Evolutionary conservation across 1,284 basidiomycete genomes (phyloP), one percentile per base, ranked within the genome.

Genomic region (Dichomitus squalens): DNA sequence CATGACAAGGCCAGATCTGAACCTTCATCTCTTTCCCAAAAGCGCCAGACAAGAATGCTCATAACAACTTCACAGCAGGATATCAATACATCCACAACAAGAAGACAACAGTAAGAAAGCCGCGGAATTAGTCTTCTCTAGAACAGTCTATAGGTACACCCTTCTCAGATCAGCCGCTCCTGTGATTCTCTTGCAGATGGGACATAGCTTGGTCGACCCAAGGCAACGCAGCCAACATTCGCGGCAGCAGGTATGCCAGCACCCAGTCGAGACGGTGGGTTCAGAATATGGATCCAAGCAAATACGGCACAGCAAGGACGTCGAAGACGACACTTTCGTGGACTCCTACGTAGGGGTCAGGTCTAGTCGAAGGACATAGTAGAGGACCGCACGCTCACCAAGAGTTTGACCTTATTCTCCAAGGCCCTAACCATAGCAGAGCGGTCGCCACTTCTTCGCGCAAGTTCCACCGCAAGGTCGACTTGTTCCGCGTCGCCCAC

Each of bases 151-250:
- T 59, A 84, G 63, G 70, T 89, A 92, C 48, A 92, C 78, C 62
- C 88, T 78, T 55, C 90, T 79, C 65, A 92, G 72, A 64, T 92
- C 90, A 12, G 78, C 74, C 7, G 88, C 88, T 3, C 79, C 78
- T 23, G 90, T 92, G 57, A 92, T 92, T 47, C 90, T 81, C 71
- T 92, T 90, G 76, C 90, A 92, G 61, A 92, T 92, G 0, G 90
- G 90, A 71, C 90, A 92, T 14, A 92, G 76, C 67, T 86, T 89
- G 3, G 88, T 91, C 7, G 87, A 84, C n/a, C 87, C 88, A 41
- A 92, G 76, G 69, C 90, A 92, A 9, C 85, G 83, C 44, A 92
- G 71, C 90, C 90, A 92, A 68, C 90, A 92, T 67, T 84, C 84
- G 40, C 84, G 76, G 69, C 90, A 92, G 64, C 87, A 92, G 0